Conservation (phyloP, 805 yeast genomes). For the Blastobotrys chiropterorum region DNA sequence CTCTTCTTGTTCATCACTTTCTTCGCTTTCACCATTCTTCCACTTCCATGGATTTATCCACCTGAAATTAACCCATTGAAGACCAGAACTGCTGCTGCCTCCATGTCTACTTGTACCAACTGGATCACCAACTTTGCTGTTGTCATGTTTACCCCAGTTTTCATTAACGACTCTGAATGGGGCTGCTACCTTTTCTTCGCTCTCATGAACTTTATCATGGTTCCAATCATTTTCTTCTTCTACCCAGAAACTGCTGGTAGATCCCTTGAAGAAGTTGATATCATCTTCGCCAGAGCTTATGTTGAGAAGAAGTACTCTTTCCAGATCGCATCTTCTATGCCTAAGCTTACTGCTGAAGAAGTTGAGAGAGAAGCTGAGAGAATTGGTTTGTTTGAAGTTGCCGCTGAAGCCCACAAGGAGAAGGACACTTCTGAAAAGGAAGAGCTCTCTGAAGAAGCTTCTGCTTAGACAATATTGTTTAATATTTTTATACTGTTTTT, state of each 20-base stretch:
- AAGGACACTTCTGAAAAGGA: not conserved
- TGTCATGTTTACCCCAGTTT: slow-evolving; percentile 61
- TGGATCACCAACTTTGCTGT: slow-evolving; percentile 62
- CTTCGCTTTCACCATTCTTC: slow-evolving; percentile 22
- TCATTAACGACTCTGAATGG: slow-evolving; percentile 42
- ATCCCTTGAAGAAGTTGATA: slow-evolving; percentile 69
- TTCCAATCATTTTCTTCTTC: slow-evolving; percentile 58
- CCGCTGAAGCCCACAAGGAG: not conserved
- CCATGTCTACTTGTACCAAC: slow-evolving; percentile 58
- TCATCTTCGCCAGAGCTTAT: slow-evolving; percentile 47
- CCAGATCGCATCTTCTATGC: slow-evolving; percentile 59
- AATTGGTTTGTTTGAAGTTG: slow-evolving; percentile 41
- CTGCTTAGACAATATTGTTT: not conserved
- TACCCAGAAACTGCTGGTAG: slow-evolving; percentile 78
- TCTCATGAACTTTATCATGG: slow-evolving; percentile 48
- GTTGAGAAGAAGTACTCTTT: slow-evolving; percentile 53
- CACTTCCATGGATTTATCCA: slow-evolving; percentile 24
- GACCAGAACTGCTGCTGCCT: slow-evolving; percentile 38
- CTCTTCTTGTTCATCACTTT: slow-evolving; percentile 20
- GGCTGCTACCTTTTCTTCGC: slow-evolving; percentile 70
- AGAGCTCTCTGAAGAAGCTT: not conserved
- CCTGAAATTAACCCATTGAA: slow-evolving; percentile 23
- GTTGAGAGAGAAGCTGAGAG: slow-evolving; percentile 55
- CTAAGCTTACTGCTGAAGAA: slow-evolving; percentile 49
- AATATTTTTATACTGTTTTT: not conserved